Conservation (phyloP, 2,329 filamentous ascomycete genomes). For the Cercospora nicotianae region DNA sequence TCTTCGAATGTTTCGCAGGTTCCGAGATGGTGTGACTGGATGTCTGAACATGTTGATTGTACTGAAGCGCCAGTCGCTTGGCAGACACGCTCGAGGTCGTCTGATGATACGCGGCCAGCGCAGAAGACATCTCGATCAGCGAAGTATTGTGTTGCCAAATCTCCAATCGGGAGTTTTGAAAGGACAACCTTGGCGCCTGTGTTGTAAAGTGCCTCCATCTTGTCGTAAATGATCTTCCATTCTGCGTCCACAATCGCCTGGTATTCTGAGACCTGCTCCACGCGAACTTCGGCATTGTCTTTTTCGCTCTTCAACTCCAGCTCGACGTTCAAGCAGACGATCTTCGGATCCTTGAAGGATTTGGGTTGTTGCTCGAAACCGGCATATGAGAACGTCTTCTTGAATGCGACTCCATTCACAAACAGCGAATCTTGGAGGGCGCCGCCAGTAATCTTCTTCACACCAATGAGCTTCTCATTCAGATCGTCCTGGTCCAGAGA, state of each 20-base stretch:
- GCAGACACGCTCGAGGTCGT: slow-evolving; percentile 94
- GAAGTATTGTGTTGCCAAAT: slow-evolving; percentile 92
- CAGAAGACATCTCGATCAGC: slow-evolving; percentile 98
- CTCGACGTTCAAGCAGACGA: slow-evolving; percentile 96
- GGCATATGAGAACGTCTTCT: slow-evolving; percentile 99
- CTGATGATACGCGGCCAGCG: slow-evolving; percentile 83
- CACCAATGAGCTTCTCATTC: slow-evolving; percentile 95
- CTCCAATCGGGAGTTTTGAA: slow-evolving; percentile 94
- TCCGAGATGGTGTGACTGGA: slow-evolving; percentile 76
- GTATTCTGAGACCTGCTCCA: slow-evolving; percentile 98
- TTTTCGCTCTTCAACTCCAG: slow-evolving; percentile 98
- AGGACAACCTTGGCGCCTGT: slow-evolving; percentile 97
- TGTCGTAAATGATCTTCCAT: slow-evolving; percentile 99
- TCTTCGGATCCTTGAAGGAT: slow-evolving; percentile 88
- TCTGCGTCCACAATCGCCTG: slow-evolving; percentile 98
- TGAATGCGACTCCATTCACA: slow-evolving; percentile 97
- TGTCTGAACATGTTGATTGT: slow-evolving; percentile 96
- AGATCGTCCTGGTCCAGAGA: slow-evolving; percentile 95
- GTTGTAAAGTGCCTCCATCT: slow-evolving; percentile 90
- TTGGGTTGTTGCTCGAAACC: slow-evolving; percentile 99
- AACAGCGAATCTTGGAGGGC: slow-evolving; percentile 95
- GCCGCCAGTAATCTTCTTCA: slow-evolving; percentile 97
- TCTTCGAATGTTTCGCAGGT: slow-evolving; percentile 91
- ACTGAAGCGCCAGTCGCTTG: slow-evolving; percentile 89
- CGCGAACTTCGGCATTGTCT: slow-evolving; percentile 96